Base-by-base conservation (phyloP, 257 asterid genomes). In the Jacaranda mimosifolia region DNA sequence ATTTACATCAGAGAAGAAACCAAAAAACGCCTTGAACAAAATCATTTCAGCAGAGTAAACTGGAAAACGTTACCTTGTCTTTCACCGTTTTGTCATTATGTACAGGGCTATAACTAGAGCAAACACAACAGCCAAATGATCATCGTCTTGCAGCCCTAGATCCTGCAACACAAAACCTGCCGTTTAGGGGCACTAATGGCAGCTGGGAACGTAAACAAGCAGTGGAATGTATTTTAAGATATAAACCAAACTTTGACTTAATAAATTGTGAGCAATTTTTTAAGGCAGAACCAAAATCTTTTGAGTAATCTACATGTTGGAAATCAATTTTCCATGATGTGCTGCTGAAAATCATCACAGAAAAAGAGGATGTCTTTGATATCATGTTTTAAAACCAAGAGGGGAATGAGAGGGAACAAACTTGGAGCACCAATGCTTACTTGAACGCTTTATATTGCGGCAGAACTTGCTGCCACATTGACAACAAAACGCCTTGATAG, bases 391-490 rank as follows among this genome's bases (percentile, higher is more conserved):
- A 42, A 38, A 63, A 57, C 68, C 38, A 39, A 57, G 13, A 36
- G 38, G 15, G 43, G 63, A 77, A 68, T 43, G 13, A 74, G 5
- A 72, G 62, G 70, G 73, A 32, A 68, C 19, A 60, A 35, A 58
- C 18, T 52, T 4, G 63, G 45, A 15, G 21, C 69, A 39, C 63
- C 35, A 14, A 17, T 39, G 43, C 98, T 90, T 87, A 95, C 98
- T 90, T 52, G 81, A 74, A 53, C 97, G 97, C 78, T 85, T 91
- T 71, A 91, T 86, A 85, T 86, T 91, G 81, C 98, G 87, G 86
- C 98, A 94, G 79, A 84, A 91, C 85, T 83, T 83, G 89, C 98
- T 91, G 80, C 97, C 90, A 77, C 98, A 94, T 46, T 82, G 87
- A 83, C 98, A 94, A 68, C 62, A 42, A 63, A 94, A 94, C 13